These are phyloP conservation scores for Juglanconis juglandina DNA, from an alignment of 2,329 filamentous ascomycete species.

Conservation along the genomic window DNA sequence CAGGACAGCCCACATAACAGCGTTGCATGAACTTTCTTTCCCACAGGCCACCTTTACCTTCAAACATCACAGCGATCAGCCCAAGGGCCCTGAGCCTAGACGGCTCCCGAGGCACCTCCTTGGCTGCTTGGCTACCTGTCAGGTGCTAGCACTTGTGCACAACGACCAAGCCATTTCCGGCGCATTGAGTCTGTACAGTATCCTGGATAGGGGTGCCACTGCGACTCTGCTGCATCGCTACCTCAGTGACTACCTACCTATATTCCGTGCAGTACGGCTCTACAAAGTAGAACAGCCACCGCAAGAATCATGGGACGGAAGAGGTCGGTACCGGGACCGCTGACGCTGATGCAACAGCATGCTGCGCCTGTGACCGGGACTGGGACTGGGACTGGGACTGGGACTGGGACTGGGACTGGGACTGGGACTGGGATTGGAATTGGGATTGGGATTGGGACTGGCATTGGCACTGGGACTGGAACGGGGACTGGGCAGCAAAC, in stretches of 20 bases:
- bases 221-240: too few species aligned
- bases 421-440: not conserved
- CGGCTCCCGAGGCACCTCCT: not conserved
- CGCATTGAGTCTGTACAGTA: too few species aligned
- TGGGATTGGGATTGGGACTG: not conserved
- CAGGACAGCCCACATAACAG: not conserved
- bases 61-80: not conserved
- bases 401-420: not conserved
- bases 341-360: not conserved
- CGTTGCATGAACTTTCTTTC: not conserved
- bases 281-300: not conserved
- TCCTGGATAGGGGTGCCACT: too few species aligned
- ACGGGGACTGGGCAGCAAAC: not conserved
- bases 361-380: not conserved
- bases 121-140: not conserved
- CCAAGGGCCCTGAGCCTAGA: not conserved
- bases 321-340: conserved; percentile 16
- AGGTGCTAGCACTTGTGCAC: too few species aligned
- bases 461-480: not conserved
- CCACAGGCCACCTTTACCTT: not conserved
- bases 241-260: too few species aligned
- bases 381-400: not conserved
- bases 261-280: not conserved
- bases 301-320: conserved; percentile 14
- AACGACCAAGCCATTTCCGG: too few species aligned